Evolutionary conservation across 2,329 filamentous ascomycete species (phyloP).

Genomic region (Aureobasidium pullulans): DNA sequence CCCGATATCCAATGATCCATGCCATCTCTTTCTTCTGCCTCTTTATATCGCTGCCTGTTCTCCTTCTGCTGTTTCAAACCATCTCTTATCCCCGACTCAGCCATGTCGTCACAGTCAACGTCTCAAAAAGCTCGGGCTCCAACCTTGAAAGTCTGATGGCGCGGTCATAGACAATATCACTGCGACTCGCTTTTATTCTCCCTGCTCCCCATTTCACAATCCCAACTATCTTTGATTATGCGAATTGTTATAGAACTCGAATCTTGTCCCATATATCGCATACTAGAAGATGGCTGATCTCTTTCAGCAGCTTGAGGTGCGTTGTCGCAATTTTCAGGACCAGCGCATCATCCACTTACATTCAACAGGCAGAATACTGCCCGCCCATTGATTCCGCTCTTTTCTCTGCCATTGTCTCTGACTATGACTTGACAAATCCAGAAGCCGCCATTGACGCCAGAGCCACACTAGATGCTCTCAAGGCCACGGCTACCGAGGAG

Average conservation of each 20-base stretch:
- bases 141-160: conserved; percentile 10
- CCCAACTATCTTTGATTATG: conserved; percentile 9
- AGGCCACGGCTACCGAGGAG: conserved; percentile 55
- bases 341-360: background rate
- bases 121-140: conserved; percentile 5
- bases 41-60: background rate
- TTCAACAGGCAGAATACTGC: conserved; percentile 58
- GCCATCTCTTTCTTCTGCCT: background rate
- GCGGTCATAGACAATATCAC: conserved; percentile 8
- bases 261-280: background rate
- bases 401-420: conserved; percentile 65
- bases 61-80: background rate
- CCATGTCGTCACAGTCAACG: background rate
- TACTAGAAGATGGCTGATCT: conserved; percentile 16
- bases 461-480: conserved; percentile 57
- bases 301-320: conserved; percentile 15
- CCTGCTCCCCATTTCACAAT: background rate
- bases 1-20: no score
- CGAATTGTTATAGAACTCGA: conserved; percentile 7
- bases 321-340: background rate
- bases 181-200: background rate
- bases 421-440: conserved; percentile 58
- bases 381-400: conserved; percentile 70
- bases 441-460: conserved; percentile 49
- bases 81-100: background rate